Conservation (phyloP, 2,329 filamentous ascomycete genomes). For the Podosphaera xanthii region DNA sequence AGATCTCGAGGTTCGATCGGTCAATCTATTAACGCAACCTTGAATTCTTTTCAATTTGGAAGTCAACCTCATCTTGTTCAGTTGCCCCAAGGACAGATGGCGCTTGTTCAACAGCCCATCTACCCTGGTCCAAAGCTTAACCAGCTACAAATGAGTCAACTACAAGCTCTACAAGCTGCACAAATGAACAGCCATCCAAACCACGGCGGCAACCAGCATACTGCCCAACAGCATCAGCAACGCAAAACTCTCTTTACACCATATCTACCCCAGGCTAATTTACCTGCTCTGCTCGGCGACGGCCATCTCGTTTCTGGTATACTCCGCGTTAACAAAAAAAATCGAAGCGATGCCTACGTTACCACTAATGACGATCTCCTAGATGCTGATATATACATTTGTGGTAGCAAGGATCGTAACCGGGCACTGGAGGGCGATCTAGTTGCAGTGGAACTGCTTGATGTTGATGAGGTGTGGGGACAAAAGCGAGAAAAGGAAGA, state of each 20-base stretch:
- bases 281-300: constrained; percentile 74
- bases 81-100: constrained; percentile 60
- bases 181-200: constrained; percentile 59
- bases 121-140: constrained; percentile 71
- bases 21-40: constrained; percentile 51
- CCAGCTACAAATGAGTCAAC: constrained; percentile 73
- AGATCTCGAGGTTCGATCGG: constrained; percentile 66
- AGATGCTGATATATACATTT: constrained; percentile 98
- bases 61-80: constrained; percentile 73
- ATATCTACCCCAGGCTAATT: constrained; percentile 81
- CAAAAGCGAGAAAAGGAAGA: constrained; percentile 99
- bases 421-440: constrained; percentile 88
- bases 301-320: constrained; percentile 92
- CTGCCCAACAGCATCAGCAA: constrained; percentile 65
- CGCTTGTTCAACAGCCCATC: constrained; percentile 55
- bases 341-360: constrained; percentile 93
- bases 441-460: constrained; percentile 83
- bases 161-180: constrained; percentile 78
- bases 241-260: constrained; percentile 97
- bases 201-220: constrained; percentile 48
- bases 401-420: constrained; percentile 95
- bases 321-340: constrained; percentile 98
- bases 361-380: constrained; percentile 70
- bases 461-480: constrained; percentile 94
- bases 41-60: constrained; percentile 76